phyloP scores from a whole-genome alignment of 805 yeast species.

The Grigorovia transvaalensis region DNA sequence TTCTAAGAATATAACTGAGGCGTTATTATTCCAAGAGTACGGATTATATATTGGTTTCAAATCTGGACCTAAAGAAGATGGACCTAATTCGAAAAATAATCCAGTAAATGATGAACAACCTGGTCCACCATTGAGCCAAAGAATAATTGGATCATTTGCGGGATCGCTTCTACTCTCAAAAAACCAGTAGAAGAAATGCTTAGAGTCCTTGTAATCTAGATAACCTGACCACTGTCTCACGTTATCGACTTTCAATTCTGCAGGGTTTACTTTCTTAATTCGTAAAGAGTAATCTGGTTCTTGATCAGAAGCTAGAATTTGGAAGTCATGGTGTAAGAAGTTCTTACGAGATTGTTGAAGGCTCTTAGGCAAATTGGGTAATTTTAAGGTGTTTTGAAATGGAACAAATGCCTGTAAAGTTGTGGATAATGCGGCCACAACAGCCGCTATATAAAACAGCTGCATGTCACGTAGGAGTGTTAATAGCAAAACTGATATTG shows the following conservation, averaged over 20 bases:
- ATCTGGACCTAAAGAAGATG: constrained; percentile 57
- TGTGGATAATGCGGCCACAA: background rate
- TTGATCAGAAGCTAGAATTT: background rate
- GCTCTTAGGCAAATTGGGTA: background rate
- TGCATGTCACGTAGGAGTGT: background rate
- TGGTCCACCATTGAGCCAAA: constrained; percentile 94
- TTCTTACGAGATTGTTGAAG: background rate
- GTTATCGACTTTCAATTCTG: constrained; percentile 56
- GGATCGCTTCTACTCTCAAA: constrained; percentile 91
- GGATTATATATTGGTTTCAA: constrained; percentile 70
- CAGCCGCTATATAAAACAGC: background rate
- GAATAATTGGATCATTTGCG: constrained; percentile 66
- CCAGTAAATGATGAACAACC: constrained; percentile 93
- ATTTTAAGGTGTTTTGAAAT: background rate
- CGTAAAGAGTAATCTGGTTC: constrained; percentile 18
- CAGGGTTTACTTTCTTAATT: constrained; percentile 19
- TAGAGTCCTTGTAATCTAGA: constrained; percentile 64
- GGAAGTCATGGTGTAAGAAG: background rate
- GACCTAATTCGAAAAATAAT: constrained; percentile 83
- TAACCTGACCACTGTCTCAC: constrained; percentile 80
- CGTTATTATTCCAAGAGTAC: constrained; percentile 83
- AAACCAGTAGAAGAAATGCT: constrained; percentile 88
- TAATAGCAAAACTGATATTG: background rate
- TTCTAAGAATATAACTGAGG: constrained; percentile 82
- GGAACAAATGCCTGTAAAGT: background rate